Evolutionary conservation across 2,329 filamentous ascomycete genomes (phyloP), one percentile per base, ranked within the genome.

Genomic region (Ascochyta clinopodiicola): DNA sequence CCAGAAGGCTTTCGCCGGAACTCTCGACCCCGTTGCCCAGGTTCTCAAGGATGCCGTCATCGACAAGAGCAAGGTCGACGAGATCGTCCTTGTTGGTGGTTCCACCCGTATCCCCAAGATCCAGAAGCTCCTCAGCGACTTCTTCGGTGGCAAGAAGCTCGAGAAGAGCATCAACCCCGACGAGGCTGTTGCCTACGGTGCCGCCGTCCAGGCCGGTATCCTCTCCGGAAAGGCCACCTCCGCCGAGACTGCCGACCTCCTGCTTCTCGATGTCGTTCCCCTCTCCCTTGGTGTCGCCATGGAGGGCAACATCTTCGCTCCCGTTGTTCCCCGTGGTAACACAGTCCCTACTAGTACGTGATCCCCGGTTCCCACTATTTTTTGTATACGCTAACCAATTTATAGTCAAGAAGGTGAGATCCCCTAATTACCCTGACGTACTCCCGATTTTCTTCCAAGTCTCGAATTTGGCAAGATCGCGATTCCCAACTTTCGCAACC

Each of bases 161-260:
- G 94, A 98, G 88, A 98, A 97, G 83, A 95, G 91, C 85, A 98
- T 98, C 85, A 99, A 99, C 88, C 95, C 95, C 73, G 95, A 99
- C 77, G 95, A 99, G 86, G 95, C 95, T 70, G 95, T 99, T 75
- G 95, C 95, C 72, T 97, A 97, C 82, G 95, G 95, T 88, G 95
- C 95, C 66, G 95, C 95, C 71, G 94, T 99, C 61, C 95, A 99
- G 84, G 95, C 95, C 68, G 95, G 93, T 88, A 97, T 99, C 78
- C 89, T 99, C 66, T 97, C 94, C 57, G 95, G 95, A 78, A 96
- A 97, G 88, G 95, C 95, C 70, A 95, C 91, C 66, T 96, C 92
- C 44, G 92, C 92, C 70, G 95, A 98, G 75, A 97, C 94, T 60
- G 86, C 90, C 61, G 95, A 98, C 78, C 89, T 99, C 66, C 88